Evolutionary conservation across 169 alveolate genomes (phyloP), one percentile per base, ranked within the genome.

Genomic region (Babesia gibsoni): DNA sequence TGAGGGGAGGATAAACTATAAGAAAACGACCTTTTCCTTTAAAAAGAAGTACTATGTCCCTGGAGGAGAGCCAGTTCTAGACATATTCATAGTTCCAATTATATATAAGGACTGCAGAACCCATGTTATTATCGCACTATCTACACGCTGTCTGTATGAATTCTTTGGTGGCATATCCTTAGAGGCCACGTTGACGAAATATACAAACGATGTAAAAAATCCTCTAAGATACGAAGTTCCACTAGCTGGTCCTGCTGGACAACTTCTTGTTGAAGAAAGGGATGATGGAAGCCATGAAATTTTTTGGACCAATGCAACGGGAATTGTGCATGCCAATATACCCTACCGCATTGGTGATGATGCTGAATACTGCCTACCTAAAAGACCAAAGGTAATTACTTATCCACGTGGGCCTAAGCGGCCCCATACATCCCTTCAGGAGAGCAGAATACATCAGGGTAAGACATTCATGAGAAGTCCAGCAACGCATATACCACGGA

Each of bases 221-320:
- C 39, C 65, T 18, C 23, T 68, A 46, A 32, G 83, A 0, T 79
- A 79, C 56, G 83, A 79, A 42, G 83, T 79, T 27, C 88, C 88
- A 1, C 61, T 79, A 27, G 82, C 79, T 7, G 88, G 78, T 3
- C 88, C 82, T 16, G 22, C 33, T 29, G 88, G 88, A 6, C 79
- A 79, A 29, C 22, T 79, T 2, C 20, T 79, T 42, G 53, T 69
- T 14, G 56, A 48, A 33, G 88, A 79, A 45, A 50, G 68, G n/a
- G 42, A 53, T 18, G 83, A 79, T 57, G 88, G 82, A 10, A 79
- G 83, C 54, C 83, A 77, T 61, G 56, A 58, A 42, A 42, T 79
- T 3, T 79, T 69, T 35, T 79, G 88, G 88, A 59, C 78, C 18
- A 79, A 79, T 48, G 79, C 85, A 5, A 69, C 85, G 9, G 82